Percentiles rank a stretch among this genome's conserved stretches.
Conservation (phyloP, 768 basidiomycete genomes). For the Scleroderma citrinum region DNA sequence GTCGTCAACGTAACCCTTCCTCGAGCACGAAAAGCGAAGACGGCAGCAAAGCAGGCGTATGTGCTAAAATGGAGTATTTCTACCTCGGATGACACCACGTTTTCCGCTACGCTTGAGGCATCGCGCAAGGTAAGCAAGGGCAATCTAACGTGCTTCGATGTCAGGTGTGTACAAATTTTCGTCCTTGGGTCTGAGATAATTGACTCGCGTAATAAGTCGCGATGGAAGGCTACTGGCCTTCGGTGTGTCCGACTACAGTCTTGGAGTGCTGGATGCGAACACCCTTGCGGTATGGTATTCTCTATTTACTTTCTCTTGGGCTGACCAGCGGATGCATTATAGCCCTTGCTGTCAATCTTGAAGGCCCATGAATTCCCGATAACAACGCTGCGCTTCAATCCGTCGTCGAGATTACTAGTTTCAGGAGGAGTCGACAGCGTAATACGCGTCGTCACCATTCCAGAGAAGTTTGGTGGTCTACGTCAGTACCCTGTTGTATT, state of each 20-base stretch:
- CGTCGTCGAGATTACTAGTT: slow-evolving; percentile 70
- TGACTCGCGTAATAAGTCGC: slow-evolving; percentile 39
- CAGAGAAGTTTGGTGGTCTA: slow-evolving; percentile 44
- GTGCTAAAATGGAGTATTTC: slow-evolving; percentile 68
- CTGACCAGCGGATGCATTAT: slow-evolving; percentile 5
- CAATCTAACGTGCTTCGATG: slow-evolving; percentile 81
- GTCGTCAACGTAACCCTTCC: slow-evolving; percentile 63
- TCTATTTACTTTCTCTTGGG: neutral
- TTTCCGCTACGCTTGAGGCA: slow-evolving; percentile 46
- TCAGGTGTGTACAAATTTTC: slow-evolving; percentile 52
- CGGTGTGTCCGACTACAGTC: slow-evolving; percentile 80
- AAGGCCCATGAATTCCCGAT: slow-evolving; percentile 94
- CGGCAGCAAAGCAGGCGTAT: slow-evolving; percentile 53
- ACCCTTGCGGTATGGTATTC: slow-evolving; percentile 60
- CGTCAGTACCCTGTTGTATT: slow-evolving; percentile 40
- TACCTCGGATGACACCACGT: slow-evolving; percentile 59
- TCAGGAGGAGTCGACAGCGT: slow-evolving; percentile 91
- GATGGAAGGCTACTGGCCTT: slow-evolving; percentile 81
- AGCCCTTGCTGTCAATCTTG: slow-evolving; percentile 86
- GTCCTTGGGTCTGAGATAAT: slow-evolving; percentile 2
- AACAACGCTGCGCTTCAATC: slow-evolving; percentile 86
- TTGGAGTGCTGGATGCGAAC: slow-evolving; percentile 77
- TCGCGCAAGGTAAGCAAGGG: slow-evolving; percentile 71
- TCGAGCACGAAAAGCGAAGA: slow-evolving; percentile 50
- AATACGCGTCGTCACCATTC: slow-evolving; percentile 73